phyloP scores from a whole-genome alignment of 2,329 filamentous ascomycete genomes.

The Teratosphaeria viscida region DNA sequence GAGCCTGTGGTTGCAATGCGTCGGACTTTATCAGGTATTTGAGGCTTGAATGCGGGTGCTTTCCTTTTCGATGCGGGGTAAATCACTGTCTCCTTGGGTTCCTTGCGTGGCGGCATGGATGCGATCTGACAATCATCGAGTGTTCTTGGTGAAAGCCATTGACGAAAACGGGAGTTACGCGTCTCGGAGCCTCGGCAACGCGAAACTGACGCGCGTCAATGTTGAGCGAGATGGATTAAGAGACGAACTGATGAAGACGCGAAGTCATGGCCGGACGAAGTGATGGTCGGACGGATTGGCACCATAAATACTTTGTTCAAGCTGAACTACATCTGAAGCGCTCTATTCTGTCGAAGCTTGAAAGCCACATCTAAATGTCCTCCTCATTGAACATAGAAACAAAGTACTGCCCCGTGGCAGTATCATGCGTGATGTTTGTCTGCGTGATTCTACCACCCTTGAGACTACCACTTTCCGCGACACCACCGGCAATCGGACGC shows the following conservation, averaged over 20 bases:
- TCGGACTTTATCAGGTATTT: constrained; percentile 17
- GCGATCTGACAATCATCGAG: no score
- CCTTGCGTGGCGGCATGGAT: constrained; percentile 21
- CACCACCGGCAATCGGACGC: constrained; percentile 38
- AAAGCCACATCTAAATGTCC: constrained; percentile 3
- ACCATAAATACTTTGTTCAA: neutral
- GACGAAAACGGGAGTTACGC: neutral
- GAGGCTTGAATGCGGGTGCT: constrained; percentile 23
- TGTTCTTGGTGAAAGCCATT: no score
- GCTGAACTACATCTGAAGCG: neutral
- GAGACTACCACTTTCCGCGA: constrained; percentile 48
- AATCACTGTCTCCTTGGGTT: constrained; percentile 23
- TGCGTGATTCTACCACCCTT: constrained; percentile 36
- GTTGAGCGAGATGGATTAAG: no score
- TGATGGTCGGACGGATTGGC: neutral
- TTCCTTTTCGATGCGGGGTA: constrained; percentile 24
- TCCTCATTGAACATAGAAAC: constrained; percentile 12
- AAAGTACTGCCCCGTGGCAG: constrained; percentile 21
- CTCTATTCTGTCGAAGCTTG: no score
- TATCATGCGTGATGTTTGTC: constrained; percentile 28
- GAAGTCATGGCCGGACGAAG: no score
- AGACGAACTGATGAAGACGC: no score
- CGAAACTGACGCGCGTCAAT: neutral
- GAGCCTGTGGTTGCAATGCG: constrained; percentile 38
- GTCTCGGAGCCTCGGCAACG: neutral